phyloP scores from a whole-genome alignment of 805 yeast genomes.

The Hanseniaspora jakobsenii region DNA sequence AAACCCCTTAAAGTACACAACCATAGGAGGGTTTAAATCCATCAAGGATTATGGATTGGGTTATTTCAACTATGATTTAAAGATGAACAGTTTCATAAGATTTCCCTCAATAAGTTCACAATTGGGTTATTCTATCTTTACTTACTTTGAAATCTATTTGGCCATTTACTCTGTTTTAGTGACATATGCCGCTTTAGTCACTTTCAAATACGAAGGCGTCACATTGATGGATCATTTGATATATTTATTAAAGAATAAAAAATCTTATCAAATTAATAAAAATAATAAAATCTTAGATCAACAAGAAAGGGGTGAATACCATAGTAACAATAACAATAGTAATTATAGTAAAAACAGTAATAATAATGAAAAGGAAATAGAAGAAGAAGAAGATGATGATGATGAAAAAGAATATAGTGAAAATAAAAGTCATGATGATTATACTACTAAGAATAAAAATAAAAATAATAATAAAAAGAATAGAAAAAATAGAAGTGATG shows the following conservation, averaged over 20 bases:
- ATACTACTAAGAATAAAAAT: too few species aligned
- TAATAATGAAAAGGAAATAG: too few species aligned
- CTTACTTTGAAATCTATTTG: constrained; percentile 21
- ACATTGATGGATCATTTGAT: background rate
- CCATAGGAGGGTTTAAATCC: constrained; percentile 27
- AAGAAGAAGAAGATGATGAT: too few species aligned
- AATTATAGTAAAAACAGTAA: too few species aligned
- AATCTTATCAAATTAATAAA: background rate
- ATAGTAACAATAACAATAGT: background rate
- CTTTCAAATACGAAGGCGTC: background rate
- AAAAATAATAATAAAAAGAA: too few species aligned
- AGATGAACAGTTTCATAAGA: constrained; percentile 21
- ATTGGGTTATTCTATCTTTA: constrained; percentile 22
- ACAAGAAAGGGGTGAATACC: constrained; percentile 14
- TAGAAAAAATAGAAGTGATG: too few species aligned
- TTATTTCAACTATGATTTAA: constrained; percentile 25
- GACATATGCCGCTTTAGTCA: background rate
- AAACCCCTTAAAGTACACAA: constrained; percentile 23
- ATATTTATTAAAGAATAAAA: background rate
- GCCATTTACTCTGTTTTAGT: constrained; percentile 18
- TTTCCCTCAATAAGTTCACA: constrained; percentile 18
- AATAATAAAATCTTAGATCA: background rate
- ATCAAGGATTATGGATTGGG: constrained; percentile 27
- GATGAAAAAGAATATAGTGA: too few species aligned
- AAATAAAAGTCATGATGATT: too few species aligned